Evolutionary conservation across 192 early-diverging fungal species (phyloP).

Genomic region (Coemansia sp.): DNA sequence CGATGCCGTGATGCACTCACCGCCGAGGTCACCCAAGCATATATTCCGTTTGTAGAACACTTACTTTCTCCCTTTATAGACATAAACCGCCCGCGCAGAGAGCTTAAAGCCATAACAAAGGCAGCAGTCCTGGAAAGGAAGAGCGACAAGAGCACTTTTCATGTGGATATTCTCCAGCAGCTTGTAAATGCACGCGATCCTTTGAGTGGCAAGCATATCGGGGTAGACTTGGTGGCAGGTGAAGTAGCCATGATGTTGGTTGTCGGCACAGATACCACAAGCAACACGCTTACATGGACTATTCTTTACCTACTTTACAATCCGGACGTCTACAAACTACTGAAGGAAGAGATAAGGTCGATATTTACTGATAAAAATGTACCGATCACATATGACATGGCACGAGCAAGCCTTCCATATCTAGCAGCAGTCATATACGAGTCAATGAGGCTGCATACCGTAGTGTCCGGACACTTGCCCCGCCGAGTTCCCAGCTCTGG

Average conservation of each 20-base stretch:
- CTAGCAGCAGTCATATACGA: conserved; percentile 47
- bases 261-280: conserved; percentile 52
- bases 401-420: conserved; percentile 15
- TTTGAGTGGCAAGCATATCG: conserved; percentile 19
- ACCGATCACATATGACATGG: conserved; percentile 25
- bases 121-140: conserved; percentile 2
- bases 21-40: conserved; percentile 1
- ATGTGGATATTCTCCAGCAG: conserved; percentile 45
- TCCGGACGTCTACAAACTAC: conserved; percentile 16
- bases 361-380: conserved; percentile 13
- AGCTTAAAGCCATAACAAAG: conserved; percentile 5
- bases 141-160: background rate
- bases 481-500: conserved; percentile 27
- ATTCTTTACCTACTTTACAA: conserved; percentile 35
- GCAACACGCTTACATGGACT: conserved; percentile 46
- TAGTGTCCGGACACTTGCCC: conserved; percentile 22
- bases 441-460: conserved; percentile 37
- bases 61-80: background rate
- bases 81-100: background rate
- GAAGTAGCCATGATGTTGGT: conserved; percentile 36
- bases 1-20: conserved; percentile 3
- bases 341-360: conserved; percentile 29
- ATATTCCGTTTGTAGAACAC: conserved; percentile 9
- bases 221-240: conserved; percentile 1
- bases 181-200: conserved; percentile 49